A percentile compares a stretch with the other conserved stretches of the same genome.
These are phyloP conservation scores for Plasmodium knowlesi DNA, from an alignment of 169 alveolate genomes.

Conservation along the genomic window DNA sequence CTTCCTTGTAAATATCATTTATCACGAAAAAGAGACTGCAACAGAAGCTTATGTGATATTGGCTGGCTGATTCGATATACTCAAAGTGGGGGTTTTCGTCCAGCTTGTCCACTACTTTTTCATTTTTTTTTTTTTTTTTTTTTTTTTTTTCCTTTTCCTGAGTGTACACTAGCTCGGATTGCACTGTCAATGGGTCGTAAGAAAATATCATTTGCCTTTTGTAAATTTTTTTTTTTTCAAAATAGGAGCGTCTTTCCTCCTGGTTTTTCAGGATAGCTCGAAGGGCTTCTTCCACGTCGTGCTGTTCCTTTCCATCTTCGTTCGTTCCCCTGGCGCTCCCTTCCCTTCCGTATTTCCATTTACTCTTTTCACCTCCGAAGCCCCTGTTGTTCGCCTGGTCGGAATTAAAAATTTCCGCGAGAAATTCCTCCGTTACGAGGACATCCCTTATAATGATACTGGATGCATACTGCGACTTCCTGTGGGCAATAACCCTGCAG, in stretches of 20 bases:
- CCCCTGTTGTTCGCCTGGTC: neutral
- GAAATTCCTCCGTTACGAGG: conserved; percentile 54
- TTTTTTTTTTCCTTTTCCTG: neutral
- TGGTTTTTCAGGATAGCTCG: neutral
- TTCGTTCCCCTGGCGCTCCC: neutral
- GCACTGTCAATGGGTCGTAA: conserved; percentile 82
- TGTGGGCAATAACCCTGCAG: conserved; percentile 33
- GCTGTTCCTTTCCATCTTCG: neutral
- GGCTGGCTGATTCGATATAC: conserved; percentile 72
- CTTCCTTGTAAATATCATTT: neutral
- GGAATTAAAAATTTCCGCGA: conserved; percentile 16
- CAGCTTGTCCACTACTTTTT: neutral
- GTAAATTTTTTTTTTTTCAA: conserved; percentile 52
- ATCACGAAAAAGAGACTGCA: conserved; percentile 63
- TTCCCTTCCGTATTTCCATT: neutral
- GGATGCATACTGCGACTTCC: conserved; percentile 32
- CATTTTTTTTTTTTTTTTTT: neutral
- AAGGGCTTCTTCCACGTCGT: neutral
- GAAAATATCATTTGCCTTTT: conserved; percentile 85
- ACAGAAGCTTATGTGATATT: conserved; percentile 58
- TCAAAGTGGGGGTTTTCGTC: conserved; percentile 16
- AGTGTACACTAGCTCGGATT: conserved; percentile 78
- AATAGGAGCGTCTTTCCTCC: conserved; percentile 29
- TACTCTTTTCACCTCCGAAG: conserved; percentile 8
- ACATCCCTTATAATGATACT: conserved; percentile 63